These are phyloP conservation scores for Prunus campanulata DNA, from an alignment of 306 rosid species.

Conservation along the genomic window DNA sequence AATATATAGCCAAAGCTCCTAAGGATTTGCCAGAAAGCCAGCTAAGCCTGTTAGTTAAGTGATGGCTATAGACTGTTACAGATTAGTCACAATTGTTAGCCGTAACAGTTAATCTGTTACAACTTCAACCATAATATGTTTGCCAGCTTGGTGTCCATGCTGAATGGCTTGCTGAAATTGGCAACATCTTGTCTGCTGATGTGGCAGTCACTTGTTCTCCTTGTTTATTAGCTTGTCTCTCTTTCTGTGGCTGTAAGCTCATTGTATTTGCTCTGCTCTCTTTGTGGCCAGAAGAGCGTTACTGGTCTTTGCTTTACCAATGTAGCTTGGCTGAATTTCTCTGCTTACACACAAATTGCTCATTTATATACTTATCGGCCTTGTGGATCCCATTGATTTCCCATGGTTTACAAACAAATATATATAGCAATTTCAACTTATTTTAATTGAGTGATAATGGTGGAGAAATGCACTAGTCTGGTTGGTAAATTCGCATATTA, in stretches of 20 bases:
- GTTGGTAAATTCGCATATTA: neutral
- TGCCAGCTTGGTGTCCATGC: neutral
- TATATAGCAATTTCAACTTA: neutral
- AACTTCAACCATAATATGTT: neutral
- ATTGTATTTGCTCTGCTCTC: neutral
- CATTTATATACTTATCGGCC: neutral
- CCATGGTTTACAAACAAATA: neutral
- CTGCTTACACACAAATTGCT: neutral
- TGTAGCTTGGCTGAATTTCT: slow-evolving; percentile 2
- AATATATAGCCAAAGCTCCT: neutral
- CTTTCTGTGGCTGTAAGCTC: neutral
- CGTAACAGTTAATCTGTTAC: neutral
- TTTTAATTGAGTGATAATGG: neutral
- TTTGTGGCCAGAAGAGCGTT: neutral
- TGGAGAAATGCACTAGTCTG: neutral
- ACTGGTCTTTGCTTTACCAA: neutral
- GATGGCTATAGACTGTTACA: neutral
- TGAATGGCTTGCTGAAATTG: neutral
- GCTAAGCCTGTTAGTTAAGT: neutral
- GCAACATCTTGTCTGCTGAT: neutral
- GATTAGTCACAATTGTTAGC: neutral
- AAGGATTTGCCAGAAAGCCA: neutral
- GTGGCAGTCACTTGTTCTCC: neutral
- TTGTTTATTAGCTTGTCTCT: neutral
- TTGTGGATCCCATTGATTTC: neutral